Evolutionary conservation across 1,284 basidiomycete genomes (phyloP).

Genomic region (Vanrija sp.): DNA sequence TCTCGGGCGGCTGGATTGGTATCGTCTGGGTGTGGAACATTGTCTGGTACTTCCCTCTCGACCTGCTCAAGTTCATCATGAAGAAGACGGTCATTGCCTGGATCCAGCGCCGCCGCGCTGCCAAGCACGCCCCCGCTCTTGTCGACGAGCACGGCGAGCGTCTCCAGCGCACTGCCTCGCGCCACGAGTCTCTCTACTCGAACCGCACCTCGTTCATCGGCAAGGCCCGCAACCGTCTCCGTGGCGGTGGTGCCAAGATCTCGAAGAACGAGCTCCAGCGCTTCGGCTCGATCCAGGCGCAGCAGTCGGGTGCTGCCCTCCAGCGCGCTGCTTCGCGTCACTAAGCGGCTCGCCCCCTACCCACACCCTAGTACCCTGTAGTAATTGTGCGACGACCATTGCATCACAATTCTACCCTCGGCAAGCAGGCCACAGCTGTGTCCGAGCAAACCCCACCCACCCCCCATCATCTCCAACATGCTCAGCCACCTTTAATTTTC

Average conservation of each 20-base stretch:
- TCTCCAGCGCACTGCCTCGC: slow-evolving; percentile 80
- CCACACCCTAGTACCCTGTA: neutral
- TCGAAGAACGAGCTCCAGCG: slow-evolving; percentile 51
- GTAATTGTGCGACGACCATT: no score
- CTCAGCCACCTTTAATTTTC: slow-evolving; percentile 11
- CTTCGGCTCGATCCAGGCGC: slow-evolving; percentile 50
- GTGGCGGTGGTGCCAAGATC: slow-evolving; percentile 47
- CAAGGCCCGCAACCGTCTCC: slow-evolving; percentile 38
- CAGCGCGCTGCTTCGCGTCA: slow-evolving; percentile 33
- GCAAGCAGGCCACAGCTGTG: no score
- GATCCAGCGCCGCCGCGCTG: slow-evolving; percentile 67
- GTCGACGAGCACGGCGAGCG: slow-evolving; percentile 61
- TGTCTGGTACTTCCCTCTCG: slow-evolving; percentile 89
- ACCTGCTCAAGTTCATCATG: slow-evolving; percentile 94
- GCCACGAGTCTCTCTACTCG: slow-evolving; percentile 86
- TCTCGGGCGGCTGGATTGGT: slow-evolving; percentile 92
- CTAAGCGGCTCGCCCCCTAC: slow-evolving; percentile 8
- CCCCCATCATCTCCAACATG: slow-evolving; percentile 9
- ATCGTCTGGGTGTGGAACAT: slow-evolving; percentile 97
- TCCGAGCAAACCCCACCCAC: neutral
- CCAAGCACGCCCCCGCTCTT: slow-evolving; percentile 51
- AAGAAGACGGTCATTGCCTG: slow-evolving; percentile 84
- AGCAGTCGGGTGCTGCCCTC: slow-evolving; percentile 49
- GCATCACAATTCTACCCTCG: no score
- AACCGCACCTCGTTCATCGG: slow-evolving; percentile 48